Conservation (phyloP, 1,284 basidiomycete genomes). For the Pisolithus thermaeus region DNA sequence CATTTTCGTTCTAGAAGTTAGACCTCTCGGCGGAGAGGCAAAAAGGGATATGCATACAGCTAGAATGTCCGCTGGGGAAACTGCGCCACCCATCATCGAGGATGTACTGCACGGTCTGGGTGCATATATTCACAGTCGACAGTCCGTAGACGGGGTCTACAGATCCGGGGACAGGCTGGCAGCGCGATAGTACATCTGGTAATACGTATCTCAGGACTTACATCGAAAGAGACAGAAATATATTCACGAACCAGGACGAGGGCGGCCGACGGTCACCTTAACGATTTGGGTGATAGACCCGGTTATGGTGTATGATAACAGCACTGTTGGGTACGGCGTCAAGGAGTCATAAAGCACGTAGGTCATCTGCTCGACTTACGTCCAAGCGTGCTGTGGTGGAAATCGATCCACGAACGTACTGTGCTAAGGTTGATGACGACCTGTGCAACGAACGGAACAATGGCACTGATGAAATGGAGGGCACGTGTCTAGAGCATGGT, state of each 20-base stretch:
- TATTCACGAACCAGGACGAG: slow-evolving; percentile 46
- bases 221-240: not conserved
- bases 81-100: slow-evolving; percentile 68
- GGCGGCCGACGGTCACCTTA: slow-evolving; percentile 66
- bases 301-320: slow-evolving; percentile 52
- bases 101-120: slow-evolving; percentile 40
- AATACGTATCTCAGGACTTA: not conserved
- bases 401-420: slow-evolving; percentile 61
- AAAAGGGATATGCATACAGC: slow-evolving; percentile 33
- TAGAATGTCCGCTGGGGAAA: slow-evolving; percentile 75
- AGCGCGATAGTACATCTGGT: slow-evolving; percentile 57
- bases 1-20: not conserved
- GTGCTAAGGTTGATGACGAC: slow-evolving; percentile 45
- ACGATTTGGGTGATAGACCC: slow-evolving; percentile 60
- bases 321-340: slow-evolving; percentile 30
- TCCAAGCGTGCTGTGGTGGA: slow-evolving; percentile 61
- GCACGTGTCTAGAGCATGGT: slow-evolving; percentile 25
- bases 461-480: slow-evolving; percentile 43
- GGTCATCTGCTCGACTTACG: slow-evolving; percentile 27
- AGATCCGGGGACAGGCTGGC: slow-evolving; percentile 49
- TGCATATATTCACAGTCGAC: slow-evolving; percentile 60
- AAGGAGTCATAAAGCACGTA: not conserved
- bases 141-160: slow-evolving; percentile 56
- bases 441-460: slow-evolving; percentile 46
- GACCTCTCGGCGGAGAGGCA: not conserved